phyloP scores from a whole-genome alignment of 129 eudicot species.

The Pseudognaphalium luteoalbum region DNA sequence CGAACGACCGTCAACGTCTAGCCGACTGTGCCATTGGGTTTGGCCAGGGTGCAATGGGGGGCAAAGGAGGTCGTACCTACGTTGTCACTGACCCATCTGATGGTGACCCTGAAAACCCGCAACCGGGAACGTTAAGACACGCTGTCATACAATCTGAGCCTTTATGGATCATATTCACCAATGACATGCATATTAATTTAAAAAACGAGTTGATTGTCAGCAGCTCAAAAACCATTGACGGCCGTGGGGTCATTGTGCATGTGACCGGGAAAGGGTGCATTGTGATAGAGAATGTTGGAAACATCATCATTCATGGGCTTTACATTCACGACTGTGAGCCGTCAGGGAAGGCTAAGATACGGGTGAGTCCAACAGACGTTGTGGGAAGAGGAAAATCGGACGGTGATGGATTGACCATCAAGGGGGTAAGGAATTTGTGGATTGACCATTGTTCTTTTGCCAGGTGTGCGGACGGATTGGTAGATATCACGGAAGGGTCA shows the following conservation, averaged over 20 bases:
- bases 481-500: constrained; percentile 79
- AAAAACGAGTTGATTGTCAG: constrained; percentile 71
- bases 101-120: constrained; percentile 65
- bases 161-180: constrained; percentile 73
- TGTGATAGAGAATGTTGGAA: constrained; percentile 64
- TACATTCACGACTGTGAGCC: constrained; percentile 71
- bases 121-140: constrained; percentile 82
- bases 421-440: constrained; percentile 74
- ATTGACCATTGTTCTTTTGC: constrained; percentile 89
- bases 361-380: constrained; percentile 88
- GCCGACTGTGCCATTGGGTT: constrained; percentile 93
- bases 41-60: constrained; percentile 83
- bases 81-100: constrained; percentile 75
- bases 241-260: constrained; percentile 78
- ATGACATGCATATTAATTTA: constrained; percentile 72
- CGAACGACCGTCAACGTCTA: constrained; percentile 65
- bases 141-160: constrained; percentile 85
- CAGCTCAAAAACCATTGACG: constrained; percentile 84
- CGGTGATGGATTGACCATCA: constrained; percentile 86
- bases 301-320: constrained; percentile 77
- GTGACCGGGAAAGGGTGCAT: constrained; percentile 91
- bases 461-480: constrained; percentile 82
- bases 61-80: constrained; percentile 84
- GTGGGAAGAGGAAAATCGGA: constrained; percentile 77
- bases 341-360: constrained; percentile 61